Conservation (phyloP, 176 grass and related monocot species). For the Raddia guianensis region DNA sequence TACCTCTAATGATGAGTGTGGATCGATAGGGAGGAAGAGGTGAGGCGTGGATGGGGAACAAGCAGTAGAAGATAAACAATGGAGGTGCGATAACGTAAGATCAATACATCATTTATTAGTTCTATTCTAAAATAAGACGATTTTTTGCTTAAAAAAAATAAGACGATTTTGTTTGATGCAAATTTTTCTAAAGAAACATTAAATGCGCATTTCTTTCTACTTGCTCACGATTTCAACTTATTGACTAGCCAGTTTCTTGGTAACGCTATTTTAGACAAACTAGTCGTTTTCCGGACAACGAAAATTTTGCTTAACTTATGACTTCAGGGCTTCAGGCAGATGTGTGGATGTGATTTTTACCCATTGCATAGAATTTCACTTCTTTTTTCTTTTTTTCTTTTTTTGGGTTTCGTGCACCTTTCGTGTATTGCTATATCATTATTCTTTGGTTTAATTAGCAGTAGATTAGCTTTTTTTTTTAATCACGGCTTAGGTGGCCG, state of each 20-base stretch:
- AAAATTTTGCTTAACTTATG: not conserved
- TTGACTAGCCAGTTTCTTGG: not conserved
- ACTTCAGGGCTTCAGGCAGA: not conserved
- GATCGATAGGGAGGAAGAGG: no score
- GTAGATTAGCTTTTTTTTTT: not conserved
- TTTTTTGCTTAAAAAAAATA: no score
- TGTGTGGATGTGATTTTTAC: not conserved
- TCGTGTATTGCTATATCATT: not conserved
- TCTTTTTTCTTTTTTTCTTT: not conserved
- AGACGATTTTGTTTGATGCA: no score
- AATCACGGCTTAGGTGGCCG: no score
- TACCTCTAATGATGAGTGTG: no score
- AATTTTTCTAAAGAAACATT: no score
- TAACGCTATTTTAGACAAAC: not conserved
- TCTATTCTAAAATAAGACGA: no score
- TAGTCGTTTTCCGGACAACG: not conserved
- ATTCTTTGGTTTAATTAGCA: not conserved
- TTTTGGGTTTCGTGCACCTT: not conserved
- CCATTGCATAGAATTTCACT: slow-evolving; percentile 1
- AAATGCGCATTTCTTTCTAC: no score
- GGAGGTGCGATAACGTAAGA: no score
- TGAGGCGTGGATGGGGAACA: no score
- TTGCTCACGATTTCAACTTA: not conserved
- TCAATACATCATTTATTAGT: no score
- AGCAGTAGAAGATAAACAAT: no score